phyloP scores from a whole-genome alignment of 2,329 filamentous ascomycete genomes.

The Epicoccum sorghinum region DNA sequence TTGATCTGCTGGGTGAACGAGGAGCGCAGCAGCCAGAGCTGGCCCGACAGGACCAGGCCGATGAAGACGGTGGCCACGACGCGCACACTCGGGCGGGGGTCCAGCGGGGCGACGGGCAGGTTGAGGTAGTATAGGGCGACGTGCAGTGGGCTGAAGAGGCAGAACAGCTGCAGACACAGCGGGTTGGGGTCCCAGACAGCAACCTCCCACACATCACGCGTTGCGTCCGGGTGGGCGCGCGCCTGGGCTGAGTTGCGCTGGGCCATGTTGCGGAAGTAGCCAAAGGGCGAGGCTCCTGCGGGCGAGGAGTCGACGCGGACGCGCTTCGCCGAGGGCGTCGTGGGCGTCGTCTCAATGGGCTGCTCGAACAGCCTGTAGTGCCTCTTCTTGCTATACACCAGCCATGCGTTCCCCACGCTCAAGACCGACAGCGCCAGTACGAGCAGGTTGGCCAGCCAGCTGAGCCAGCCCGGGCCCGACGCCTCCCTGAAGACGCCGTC shows the following conservation, averaged over 20 bases:
- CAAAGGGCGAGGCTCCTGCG: slow-evolving; percentile 76
- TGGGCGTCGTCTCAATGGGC: slow-evolving; percentile 74
- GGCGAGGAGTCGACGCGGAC: slow-evolving; percentile 89
- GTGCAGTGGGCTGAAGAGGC: slow-evolving; percentile 91
- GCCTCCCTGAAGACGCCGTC: slow-evolving; percentile 81
- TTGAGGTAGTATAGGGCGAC: slow-evolving; percentile 89
- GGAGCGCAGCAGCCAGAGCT: slow-evolving; percentile 75
- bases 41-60: slow-evolving; percentile 73
- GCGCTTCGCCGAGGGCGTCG: slow-evolving; percentile 84
- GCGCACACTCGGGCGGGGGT: slow-evolving; percentile 82
- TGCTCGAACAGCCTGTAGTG: slow-evolving; percentile 92
- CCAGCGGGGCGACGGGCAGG: slow-evolving; percentile 75
- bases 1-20: slow-evolving; percentile 84
- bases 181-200: slow-evolving; percentile 92
- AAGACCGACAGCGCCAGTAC: slow-evolving; percentile 72
- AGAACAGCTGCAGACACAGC: slow-evolving; percentile 80
- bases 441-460: slow-evolving; percentile 69
- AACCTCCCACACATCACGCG: slow-evolving; percentile 92
- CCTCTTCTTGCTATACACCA: slow-evolving; percentile 80
- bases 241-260: slow-evolving; percentile 73
- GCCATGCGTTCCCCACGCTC: slow-evolving; percentile 77
- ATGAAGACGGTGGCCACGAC: slow-evolving; percentile 83
- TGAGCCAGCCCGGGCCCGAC: slow-evolving; percentile 65
- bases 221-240: slow-evolving; percentile 80
- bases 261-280: slow-evolving; percentile 72